Base-by-base conservation (phyloP, 139 green algal species). In the Micromonas commoda region DNA sequence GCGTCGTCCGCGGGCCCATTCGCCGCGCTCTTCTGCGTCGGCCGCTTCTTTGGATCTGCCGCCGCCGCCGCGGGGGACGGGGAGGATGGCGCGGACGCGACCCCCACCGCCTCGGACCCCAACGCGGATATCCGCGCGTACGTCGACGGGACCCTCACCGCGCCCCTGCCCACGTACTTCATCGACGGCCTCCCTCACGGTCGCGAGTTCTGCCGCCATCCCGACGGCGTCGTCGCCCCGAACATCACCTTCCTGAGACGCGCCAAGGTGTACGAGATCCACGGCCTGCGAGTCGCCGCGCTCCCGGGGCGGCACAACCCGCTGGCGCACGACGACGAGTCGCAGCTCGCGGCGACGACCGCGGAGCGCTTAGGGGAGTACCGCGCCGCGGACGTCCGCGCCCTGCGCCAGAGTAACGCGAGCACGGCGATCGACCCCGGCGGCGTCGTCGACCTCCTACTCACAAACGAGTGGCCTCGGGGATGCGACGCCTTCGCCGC, bases 391-490 rank as follows among this genome's bases (percentile, higher is more conserved):
- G 68, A 75, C 68, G 68, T 75, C 37, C 4, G 23, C 2, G 16
- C 19, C 3, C 38, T 75, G 37, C 31, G 33, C n/a, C 23, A 51
- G 1, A 54, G 31, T 20, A 28, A 60, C 24, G 33, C n/a, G 1
- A 53, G 28, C n/a, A n/a, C n/a, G n/a, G n/a, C n/a, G n/a, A 24
- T 73, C 20, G 29, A 69, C 32, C 13, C 68, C 23, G 29, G 20
- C 24, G 72, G 29, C 31, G 54, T 73, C 0, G 29, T 80, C 24
- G 75, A 80, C 33, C 28, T 73, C 1, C 73, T 80, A 13, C 60
- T 80, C n/a, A 74, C 60, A 3, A 28, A 33, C 24, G 28, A 54
- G 21, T 80, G 75, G 75, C 75, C 75, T 13, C 39, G 16, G 33
- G 72, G 51, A 32, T 20, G 34, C 6, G 29, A 63, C 37, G 35